Evolutionary conservation across 2,329 filamentous ascomycete genomes (phyloP), one percentile per base, ranked within the genome.

Genomic region (Diaporthe batatas): DNA sequence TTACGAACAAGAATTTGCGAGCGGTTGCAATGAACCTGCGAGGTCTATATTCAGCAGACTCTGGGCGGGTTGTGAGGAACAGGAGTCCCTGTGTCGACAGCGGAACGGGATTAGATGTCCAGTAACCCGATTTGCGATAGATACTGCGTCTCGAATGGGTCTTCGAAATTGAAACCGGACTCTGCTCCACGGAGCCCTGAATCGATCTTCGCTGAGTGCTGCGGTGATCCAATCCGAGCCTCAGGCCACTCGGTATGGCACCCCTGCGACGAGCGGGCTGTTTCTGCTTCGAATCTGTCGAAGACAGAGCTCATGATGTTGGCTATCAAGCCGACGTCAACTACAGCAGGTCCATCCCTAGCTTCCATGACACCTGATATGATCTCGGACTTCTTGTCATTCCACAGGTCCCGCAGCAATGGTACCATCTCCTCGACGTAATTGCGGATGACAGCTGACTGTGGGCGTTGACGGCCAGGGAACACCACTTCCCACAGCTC

Each of bases 401-500:
- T 64, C 68, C 68, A 71, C 1, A 71, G 10, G 0, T 34, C 3
- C 0, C 68, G 68, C 0, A 64, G 32, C 55, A 71, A 53, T 3
- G 68, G 57, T 1, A 44, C 34, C 57, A 44, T 71, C 18, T 70
- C 68, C 34, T 70, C 68, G 2, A 34, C 47, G 11, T 62, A 39
- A 10, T 25, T 70, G 12, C 68, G 57, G 2, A 59, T 12, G 6
- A 53, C 32, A 18, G 36, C 47, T 14, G 68, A 70, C 1, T n/a
- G 32, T 0, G 68, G 68, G 4, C 8, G 68, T 25, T 4, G 25
- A 11, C 18, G n/a, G 2, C 34, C 47, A 2, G 32, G 44, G 18
- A 71, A 71, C 6, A 71, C 1, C 2, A 71, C 16, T 2, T 53
- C 57, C 68, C 68, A 71, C 2, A 71, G 21, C 36, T 71, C 47